Percentiles rank a stretch among this genome's conserved stretches.
phyloP scores from a whole-genome alignment of 1,284 basidiomycete genomes.

The Sporisorium sorghi region DNA sequence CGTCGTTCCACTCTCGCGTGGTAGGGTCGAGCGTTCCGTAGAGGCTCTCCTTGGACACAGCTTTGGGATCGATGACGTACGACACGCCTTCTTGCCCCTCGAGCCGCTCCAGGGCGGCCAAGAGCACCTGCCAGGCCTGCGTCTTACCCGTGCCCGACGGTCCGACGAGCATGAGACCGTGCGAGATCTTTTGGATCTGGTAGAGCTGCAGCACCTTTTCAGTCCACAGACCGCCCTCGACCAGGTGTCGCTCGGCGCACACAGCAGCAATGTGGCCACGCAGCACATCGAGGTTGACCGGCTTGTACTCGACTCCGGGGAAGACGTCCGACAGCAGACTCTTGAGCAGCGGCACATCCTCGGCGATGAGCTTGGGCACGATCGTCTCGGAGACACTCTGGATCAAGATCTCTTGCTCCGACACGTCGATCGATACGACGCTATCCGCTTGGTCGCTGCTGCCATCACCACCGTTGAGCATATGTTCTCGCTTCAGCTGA shows the following conservation, averaged over 20 bases:
- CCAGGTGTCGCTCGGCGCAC: constrained; percentile 85
- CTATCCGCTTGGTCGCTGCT: constrained; percentile 4
- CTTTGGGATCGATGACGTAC: constrained; percentile 99
- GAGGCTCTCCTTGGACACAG: constrained; percentile 96
- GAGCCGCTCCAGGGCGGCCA: constrained; percentile 88
- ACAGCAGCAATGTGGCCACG: constrained; percentile 86
- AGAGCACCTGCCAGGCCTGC: constrained; percentile 93
- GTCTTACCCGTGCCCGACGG: constrained; percentile 97
- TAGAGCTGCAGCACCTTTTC: constrained; percentile 97
- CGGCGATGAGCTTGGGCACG: constrained; percentile 96
- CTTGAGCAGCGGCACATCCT: constrained; percentile 93
- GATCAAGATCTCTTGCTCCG: constrained; percentile 96
- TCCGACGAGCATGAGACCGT: constrained; percentile 99
- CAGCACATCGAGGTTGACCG: constrained; percentile 87
- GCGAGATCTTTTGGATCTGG: constrained; percentile 99
- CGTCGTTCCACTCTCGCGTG: constrained; percentile 99
- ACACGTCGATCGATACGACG: constrained; percentile 70
- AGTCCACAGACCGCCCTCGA: constrained; percentile 89
- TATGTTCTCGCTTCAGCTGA: constrained; percentile 88
- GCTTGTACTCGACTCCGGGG: constrained; percentile 90
- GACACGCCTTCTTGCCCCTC: constrained; percentile 92
- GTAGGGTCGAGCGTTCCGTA: constrained; percentile 98
- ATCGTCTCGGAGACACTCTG: constrained; percentile 99
- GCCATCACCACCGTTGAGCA: constrained; percentile 36
- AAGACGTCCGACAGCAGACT: constrained; percentile 96